Evolutionary conservation across 352 stramenopile species (phyloP).

Genomic region (Paralagenidium karlingii): DNA sequence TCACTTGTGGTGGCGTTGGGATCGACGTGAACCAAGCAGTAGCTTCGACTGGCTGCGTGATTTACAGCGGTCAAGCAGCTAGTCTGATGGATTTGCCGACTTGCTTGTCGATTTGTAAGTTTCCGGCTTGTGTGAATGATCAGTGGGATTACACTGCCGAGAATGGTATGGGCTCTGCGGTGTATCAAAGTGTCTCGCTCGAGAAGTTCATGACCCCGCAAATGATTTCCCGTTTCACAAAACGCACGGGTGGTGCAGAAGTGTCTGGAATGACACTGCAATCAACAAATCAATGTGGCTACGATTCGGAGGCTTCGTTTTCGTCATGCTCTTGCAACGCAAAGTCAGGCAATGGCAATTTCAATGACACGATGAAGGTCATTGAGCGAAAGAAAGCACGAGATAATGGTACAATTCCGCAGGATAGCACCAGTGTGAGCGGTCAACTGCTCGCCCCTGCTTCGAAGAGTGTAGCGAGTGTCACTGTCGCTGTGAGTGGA

Average conservation of each 20-base stretch:
- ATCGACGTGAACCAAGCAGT: constrained; percentile 44
- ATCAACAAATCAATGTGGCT: constrained; percentile 41
- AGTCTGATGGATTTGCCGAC: constrained; percentile 22
- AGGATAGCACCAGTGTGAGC: constrained; percentile 40
- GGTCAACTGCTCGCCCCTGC: constrained; percentile 47
- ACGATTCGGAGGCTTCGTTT: constrained; percentile 49
- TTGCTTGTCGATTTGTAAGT: constrained; percentile 71
- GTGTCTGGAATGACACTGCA: not conserved
- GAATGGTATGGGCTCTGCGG: constrained; percentile 50
- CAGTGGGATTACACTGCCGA: constrained; percentile 41
- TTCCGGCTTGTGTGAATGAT: constrained; percentile 44
- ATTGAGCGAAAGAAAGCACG: constrained; percentile 31
- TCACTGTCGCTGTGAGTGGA: constrained; percentile 52
- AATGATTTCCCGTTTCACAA: constrained; percentile 6
- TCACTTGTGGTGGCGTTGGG: constrained; percentile 32
- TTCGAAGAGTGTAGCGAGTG: constrained; percentile 51
- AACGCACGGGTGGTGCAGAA: not conserved
- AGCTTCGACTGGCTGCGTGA: constrained; percentile 37
- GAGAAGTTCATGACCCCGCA: constrained; percentile 34
- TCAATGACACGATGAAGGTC: constrained; percentile 42
- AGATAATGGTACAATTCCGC: constrained; percentile 35
- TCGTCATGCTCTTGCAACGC: constrained; percentile 52
- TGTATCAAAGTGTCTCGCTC: constrained; percentile 44
- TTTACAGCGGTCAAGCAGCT: constrained; percentile 68
- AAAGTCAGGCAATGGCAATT: constrained; percentile 26